Evolutionary conservation across 305 asterid species (phyloP).

Genomic region (Fraxinus xanthoxyloides): DNA sequence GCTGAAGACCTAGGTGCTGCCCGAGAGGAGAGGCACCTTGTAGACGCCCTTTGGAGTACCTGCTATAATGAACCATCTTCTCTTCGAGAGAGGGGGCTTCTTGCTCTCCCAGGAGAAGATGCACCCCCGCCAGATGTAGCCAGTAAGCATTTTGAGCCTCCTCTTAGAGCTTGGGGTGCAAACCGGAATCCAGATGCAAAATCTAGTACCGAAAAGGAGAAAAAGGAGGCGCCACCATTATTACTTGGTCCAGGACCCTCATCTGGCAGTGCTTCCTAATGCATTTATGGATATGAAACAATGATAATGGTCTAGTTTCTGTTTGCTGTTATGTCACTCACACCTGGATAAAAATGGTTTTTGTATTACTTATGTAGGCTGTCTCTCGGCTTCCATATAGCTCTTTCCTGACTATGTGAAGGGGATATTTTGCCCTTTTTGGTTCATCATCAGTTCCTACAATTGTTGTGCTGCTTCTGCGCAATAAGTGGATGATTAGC

Average conservation of each 20-base stretch:
- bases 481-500: background rate
- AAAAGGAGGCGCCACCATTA: slow-evolving; percentile 54
- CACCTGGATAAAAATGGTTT: background rate
- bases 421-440: background rate
- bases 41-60: slow-evolving; percentile 74
- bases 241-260: slow-evolving; percentile 60
- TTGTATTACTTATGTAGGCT: background rate
- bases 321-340: background rate
- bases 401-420: background rate
- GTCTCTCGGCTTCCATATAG: background rate
- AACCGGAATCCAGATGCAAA: slow-evolving; percentile 40
- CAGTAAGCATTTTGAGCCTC: slow-evolving; percentile 69
- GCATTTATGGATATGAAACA: background rate
- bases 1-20: slow-evolving; percentile 74
- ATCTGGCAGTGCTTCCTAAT: background rate
- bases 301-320: background rate
- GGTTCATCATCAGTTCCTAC: background rate
- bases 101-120: slow-evolving; percentile 76
- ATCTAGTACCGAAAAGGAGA: slow-evolving; percentile 38
- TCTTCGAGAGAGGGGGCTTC: slow-evolving; percentile 69
- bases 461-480: background rate
- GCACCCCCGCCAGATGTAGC: slow-evolving; percentile 84
- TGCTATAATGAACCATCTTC: slow-evolving; percentile 67
- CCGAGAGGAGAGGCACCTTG: slow-evolving; percentile 74
- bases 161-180: slow-evolving; percentile 81